Percentiles rank a stretch among this genome's conserved stretches.
Evolutionary conservation across 1,139 yeast species (phyloP).

Genomic region (Pichia inconspicua): DNA sequence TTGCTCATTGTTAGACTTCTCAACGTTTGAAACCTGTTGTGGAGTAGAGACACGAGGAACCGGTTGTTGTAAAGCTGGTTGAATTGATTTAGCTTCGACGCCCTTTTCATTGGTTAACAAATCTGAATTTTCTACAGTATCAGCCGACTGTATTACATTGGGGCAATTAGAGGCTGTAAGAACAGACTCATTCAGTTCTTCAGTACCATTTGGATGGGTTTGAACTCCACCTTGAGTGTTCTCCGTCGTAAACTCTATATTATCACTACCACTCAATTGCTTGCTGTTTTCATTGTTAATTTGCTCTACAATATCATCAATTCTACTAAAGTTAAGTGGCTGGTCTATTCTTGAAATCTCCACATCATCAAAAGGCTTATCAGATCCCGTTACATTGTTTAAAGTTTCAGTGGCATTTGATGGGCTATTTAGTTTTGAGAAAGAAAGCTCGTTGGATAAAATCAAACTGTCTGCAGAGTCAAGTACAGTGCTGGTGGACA

Average conservation of each 20-base stretch:
- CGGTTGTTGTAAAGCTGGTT: neutral
- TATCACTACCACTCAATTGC: neutral
- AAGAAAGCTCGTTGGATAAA: too few relatives aligned
- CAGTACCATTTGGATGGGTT: too few relatives aligned
- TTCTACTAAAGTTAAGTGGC: neutral
- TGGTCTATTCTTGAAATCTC: neutral
- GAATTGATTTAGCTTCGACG: neutral
- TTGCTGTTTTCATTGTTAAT: neutral
- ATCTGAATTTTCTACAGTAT: too few relatives aligned
- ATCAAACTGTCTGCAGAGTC: too few relatives aligned
- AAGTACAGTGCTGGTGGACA: too few relatives aligned
- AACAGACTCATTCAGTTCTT: too few relatives aligned
- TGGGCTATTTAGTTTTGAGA: neutral
- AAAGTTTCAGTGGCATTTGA: too few relatives aligned
- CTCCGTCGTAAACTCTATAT: too few relatives aligned
- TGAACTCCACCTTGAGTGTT: too few relatives aligned
- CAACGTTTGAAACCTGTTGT: neutral
- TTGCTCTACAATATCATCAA: neutral
- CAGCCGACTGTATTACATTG: too few relatives aligned
- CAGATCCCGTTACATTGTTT: neutral
- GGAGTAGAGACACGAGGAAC: neutral
- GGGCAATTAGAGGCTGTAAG: too few relatives aligned
- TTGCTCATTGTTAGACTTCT: neutral
- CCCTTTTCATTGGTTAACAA: too few relatives aligned
- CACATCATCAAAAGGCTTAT: neutral